Conservation (phyloP, 2,329 filamentous ascomycete species). For the Ceratocystis ficicola region DNA sequence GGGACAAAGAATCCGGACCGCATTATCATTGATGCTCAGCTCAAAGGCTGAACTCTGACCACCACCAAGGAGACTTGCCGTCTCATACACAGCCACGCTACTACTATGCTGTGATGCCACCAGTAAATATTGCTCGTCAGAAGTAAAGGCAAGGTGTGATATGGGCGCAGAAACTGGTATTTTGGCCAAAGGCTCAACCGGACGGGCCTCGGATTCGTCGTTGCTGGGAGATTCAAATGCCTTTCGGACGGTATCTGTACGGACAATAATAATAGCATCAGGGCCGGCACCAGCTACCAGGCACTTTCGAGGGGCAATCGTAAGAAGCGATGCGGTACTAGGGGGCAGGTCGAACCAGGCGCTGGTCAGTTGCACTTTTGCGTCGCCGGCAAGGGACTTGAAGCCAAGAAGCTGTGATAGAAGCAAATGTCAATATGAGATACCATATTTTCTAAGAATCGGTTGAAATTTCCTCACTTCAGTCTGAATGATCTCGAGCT, state of each 20-base stretch:
- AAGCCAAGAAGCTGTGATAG: conserved; percentile 58
- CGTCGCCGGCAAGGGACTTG: conserved; percentile 63
- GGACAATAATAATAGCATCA: conserved; percentile 61
- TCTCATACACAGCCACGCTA: conserved; percentile 72
- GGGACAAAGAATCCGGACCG: conserved; percentile 61
- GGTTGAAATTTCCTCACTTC: conserved; percentile 46
- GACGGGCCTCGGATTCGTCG: conserved; percentile 51
- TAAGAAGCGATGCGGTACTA: conserved; percentile 68
- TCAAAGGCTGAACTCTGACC: conserved; percentile 59
- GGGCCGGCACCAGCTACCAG: conserved; percentile 81
- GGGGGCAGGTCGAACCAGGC: conserved; percentile 68
- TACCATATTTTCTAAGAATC: neutral
- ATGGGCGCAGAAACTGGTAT: conserved; percentile 63
- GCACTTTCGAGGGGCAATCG: conserved; percentile 66
- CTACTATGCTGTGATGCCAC: conserved; percentile 71
- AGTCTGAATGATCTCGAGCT: conserved; percentile 67
- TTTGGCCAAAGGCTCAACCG: conserved; percentile 61
- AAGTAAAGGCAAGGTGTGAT: conserved; percentile 80
- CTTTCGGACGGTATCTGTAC: conserved; percentile 64
- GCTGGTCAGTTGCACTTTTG: conserved; percentile 68
- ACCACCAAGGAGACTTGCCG: conserved; percentile 53
- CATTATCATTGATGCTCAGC: conserved; percentile 60
- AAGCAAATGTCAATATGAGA: conserved; percentile 14
- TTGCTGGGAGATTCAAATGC: conserved; percentile 52
- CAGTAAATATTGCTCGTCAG: conserved; percentile 76